Evolutionary conservation across 768 basidiomycete genomes (phyloP), one percentile per base, ranked within the genome.

Genomic region (Pulveroboletus sp.): DNA sequence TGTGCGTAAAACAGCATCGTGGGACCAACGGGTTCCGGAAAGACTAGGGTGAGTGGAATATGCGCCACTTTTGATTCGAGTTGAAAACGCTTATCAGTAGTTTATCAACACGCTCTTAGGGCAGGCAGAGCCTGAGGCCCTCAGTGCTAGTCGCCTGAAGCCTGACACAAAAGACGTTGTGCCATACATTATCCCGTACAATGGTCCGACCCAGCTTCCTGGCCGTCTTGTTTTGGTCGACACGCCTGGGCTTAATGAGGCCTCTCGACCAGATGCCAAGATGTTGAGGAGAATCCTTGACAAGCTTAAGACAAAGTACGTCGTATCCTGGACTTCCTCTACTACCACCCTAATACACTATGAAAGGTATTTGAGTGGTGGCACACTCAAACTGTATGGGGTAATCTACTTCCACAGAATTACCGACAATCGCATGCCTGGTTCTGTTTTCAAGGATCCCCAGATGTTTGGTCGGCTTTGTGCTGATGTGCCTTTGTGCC

Each of bases 231-330:
- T 61, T 32, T 17, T 61, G 23, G 53, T 59, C 20, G 55, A 60
- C 21, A 62, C 59, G 4, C 56, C 60, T 6, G 56, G 56, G n/a
- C 52, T 60, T n/a, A 55, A 60, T 8, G 52, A 60, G 24, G 54
- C 59, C n/a, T 36, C 54, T 44, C 49, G 51, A 3, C 29, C 37
- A 6, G 59, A 61, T 24, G 21, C 6, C 5, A 49, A 34, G 5
- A 62, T 51, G 35, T 14, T 62, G 14, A 37, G 23, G 7, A 3
- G 27, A 5, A 49, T 60, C 11, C 56, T 60, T 1, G 25, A 51
- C 20, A 62, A 60, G 59, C 52, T 62, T 13, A 43, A 13, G 3
- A 45, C 54, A 35, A 60, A 35, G 59, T 60, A 43, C 9, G 45
- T 39, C 43, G 7, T 37, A 5, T 23, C 40, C 1, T 33, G 12